Evolutionary conservation across 441 rosid genomes (phyloP).

Genomic region (Bocquillonia castaneifolia): DNA sequence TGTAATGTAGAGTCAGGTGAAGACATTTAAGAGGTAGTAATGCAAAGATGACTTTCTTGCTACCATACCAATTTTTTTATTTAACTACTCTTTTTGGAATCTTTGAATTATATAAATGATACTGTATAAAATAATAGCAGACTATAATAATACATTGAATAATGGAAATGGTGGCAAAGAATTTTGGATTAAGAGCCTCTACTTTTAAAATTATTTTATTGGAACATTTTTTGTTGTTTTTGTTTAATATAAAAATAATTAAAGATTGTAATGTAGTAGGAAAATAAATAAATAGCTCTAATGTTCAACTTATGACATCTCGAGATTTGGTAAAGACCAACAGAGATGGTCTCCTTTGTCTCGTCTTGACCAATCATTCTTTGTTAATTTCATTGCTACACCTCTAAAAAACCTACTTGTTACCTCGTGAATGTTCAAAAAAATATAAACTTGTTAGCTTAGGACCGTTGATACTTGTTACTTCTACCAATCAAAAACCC

Average conservation of each 20-base stretch:
- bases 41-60: conserved; percentile 3
- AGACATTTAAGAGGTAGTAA: not conserved
- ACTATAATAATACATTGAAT: too few relatives aligned
- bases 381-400: not conserved
- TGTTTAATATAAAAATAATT: not conserved
- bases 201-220: too few relatives aligned
- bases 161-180: too few relatives aligned
- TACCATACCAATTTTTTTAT: not conserved
- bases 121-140: not conserved
- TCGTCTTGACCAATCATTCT: not conserved
- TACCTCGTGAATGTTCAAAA: too few relatives aligned
- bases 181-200: too few relatives aligned
- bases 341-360: conserved; percentile 50
- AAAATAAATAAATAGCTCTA: conserved; percentile 24
- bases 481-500: not conserved
- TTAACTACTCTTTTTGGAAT: not conserved
- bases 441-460: too few relatives aligned
- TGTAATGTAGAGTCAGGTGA: not conserved
- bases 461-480: not conserved
- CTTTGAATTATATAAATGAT: not conserved
- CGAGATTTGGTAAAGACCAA: conserved; percentile 47
- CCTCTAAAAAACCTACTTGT: not conserved
- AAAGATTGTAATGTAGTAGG: conserved; percentile 12
- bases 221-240: not conserved
- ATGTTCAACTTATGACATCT: conserved; percentile 31